Base-by-base conservation (phyloP, 2,329 filamentous ascomycete genomes). In the Rosellinia necatrix region DNA sequence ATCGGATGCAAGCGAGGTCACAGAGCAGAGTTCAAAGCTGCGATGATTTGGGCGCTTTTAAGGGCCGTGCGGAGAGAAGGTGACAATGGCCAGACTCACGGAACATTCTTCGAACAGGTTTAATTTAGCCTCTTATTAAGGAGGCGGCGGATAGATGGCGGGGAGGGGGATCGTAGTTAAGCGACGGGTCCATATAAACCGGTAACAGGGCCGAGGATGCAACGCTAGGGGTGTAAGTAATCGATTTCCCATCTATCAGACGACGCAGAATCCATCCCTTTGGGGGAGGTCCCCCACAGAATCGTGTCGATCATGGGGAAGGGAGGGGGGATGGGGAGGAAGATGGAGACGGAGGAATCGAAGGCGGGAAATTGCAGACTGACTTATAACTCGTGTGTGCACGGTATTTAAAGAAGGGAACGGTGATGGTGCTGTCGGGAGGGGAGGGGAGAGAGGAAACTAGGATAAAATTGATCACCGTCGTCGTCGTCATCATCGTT, bases 201-300 rank as follows among this genome's bases (percentile, higher is more conserved):
- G 47, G 52, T 10, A 32, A 21, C 30, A 37, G 27, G 34, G 50
- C 50, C 55, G 42, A 58, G 40, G 47, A 58, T 60, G 43, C 48
- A 47, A 58, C 55, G 19, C 27, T 49, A 25, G 42, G 48, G 38
- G 19, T 22, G 17, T 41, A n/a, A n/a, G n/a, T n/a, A n/a, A n/a
- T 42, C 47, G 37, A 61, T 54, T 61, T 57, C 49, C 59, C 59
- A 58, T 62, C 59, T 62, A 58, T 62, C 51, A 55, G 40, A 51
- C 53, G 42, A 49, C 42, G 13, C 25, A 22, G 32, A 51, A 12
- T 25, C 32, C 34, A 15, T 22, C 19, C 21, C 9, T 4, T 47
- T 49, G 30, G 49, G 47, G 32, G 27, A 29, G 35, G n/a, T n/a
- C n/a, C 58, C 58, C 46, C 58, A 42, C 60, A 56, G 37, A 42